A percentile compares a stretch with the other conserved stretches of the same genome.
Evolutionary conservation across 176 grass and related monocot genomes (phyloP).

Genomic region (Triticum monococcum): DNA sequence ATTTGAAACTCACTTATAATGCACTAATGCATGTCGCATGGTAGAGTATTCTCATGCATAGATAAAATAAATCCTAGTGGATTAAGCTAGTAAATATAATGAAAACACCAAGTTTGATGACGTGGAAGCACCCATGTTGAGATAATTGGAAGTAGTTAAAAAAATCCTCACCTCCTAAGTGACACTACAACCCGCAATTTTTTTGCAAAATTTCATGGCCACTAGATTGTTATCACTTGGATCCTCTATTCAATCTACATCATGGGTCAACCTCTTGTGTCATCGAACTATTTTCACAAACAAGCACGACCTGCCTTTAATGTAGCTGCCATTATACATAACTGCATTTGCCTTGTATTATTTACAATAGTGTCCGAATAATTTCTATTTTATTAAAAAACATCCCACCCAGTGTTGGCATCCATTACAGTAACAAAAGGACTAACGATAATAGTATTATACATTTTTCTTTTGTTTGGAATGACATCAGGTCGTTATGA

Average conservation of each 20-base stretch:
- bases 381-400: not conserved
- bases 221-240: not conserved
- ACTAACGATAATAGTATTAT: not conserved
- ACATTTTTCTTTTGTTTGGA: not conserved
- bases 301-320: not conserved
- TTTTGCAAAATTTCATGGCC: not conserved
- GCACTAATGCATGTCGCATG: too few species aligned
- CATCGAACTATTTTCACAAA: not conserved
- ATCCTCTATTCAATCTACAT: not conserved
- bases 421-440: slow-evolving; percentile 13
- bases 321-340: not conserved
- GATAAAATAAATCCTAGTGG: too few species aligned
- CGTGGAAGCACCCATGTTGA: too few species aligned
- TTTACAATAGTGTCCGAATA: not conserved
- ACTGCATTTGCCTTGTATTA: not conserved
- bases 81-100: too few species aligned
- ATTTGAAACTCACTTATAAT: too few species aligned
- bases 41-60: too few species aligned
- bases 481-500: not conserved
- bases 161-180: not conserved
- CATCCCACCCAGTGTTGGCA: not conserved
- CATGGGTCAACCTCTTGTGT: not conserved
- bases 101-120: too few species aligned
- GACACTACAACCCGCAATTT: not conserved
- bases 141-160: not conserved